Conservation (phyloP, 2,329 filamentous ascomycete species). For the Gremmenia infestans region DNA sequence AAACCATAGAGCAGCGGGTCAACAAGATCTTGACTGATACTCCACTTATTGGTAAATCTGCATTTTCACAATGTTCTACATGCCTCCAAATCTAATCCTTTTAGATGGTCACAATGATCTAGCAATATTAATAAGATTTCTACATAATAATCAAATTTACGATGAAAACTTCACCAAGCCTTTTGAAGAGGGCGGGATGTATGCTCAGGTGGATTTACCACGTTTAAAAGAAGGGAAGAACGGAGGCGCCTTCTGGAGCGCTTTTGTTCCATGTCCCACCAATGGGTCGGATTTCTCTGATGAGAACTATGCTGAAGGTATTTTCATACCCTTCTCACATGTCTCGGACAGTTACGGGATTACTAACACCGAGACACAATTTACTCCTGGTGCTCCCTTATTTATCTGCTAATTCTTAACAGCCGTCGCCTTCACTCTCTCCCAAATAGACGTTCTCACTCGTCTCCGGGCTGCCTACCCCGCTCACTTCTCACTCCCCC, state of each 20-base stretch:
- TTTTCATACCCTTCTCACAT: slow-evolving; percentile 24
- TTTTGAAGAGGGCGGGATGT: slow-evolving; percentile 67
- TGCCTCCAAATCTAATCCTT: not conserved
- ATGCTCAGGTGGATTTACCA: slow-evolving; percentile 72
- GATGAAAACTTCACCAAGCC: slow-evolving; percentile 64
- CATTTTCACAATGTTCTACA: not conserved
- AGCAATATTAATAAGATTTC: slow-evolving; percentile 62
- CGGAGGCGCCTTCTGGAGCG: slow-evolving; percentile 91
- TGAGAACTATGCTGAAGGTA: slow-evolving; percentile 63
- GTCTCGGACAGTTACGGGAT: not conserved
- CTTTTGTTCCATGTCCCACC: slow-evolving; percentile 71
- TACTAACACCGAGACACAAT: not conserved
- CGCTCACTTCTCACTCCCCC: slow-evolving; percentile 60
- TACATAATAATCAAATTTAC: slow-evolving; percentile 76
- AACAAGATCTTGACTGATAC: slow-evolving; percentile 40
- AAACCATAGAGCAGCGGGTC: slow-evolving; percentile 34
- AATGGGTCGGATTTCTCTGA: slow-evolving; percentile 71
- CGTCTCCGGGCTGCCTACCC: slow-evolving; percentile 62
- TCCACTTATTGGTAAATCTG: slow-evolving; percentile 41
- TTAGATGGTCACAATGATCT: slow-evolving; percentile 89
- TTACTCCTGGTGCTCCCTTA: not conserved
- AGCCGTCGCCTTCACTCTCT: slow-evolving; percentile 63
- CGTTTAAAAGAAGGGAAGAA: slow-evolving; percentile 65
- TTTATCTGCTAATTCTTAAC: slow-evolving; percentile 3
- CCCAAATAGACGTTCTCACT: slow-evolving; percentile 70